Evolutionary conservation across 768 basidiomycete species (phyloP), one percentile per base, ranked within the genome.

Genomic region (Lentinula detonsa): DNA sequence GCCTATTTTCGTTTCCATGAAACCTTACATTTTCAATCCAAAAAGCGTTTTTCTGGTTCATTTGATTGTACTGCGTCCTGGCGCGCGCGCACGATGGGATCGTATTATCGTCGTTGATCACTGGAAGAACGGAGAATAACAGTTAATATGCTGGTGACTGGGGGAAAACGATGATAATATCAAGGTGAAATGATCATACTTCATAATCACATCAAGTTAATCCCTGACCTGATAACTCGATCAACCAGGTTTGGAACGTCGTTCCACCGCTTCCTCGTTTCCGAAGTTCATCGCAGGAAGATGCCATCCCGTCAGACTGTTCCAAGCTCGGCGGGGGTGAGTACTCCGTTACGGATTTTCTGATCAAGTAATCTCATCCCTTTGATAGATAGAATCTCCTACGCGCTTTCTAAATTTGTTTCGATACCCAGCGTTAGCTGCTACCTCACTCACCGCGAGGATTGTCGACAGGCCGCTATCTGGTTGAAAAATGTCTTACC

Each of bases 391-490:
- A 59, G 66, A 23, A 66, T 31, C 6, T 18, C 85, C 1, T 88
- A 87, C 67, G 91, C 91, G 0, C 77, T 96, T 5, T 86, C 88
- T 0, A 90, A 91, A 68, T 93, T 99, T 63, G 80, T 97, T 5
- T 85, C 93, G 0, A 90, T 95, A 45, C 91, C 87, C 1, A 96
- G 94, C 49, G 82, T 99, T 54, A 94, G 92, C 67, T 84, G 81
- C 52, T 78, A 79, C 60, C 79, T 84, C 1, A 69, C 74, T 1
- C 84, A 90, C 69, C 80, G 85, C 59, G 93, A 93, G 71, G 89
- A 95, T 69, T 99, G 97, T 70, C 83, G 94, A 57, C 96, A 98
- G 69, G 91, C 93, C 1, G 95, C 94, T 5, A 88, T 95, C 48
- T 95, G 94, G 87, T 74, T 98, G 60, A 89, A 90, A 94, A 93